Base-by-base conservation (phyloP, 768 basidiomycete genomes). In the Boletus subparvulus region DNA sequence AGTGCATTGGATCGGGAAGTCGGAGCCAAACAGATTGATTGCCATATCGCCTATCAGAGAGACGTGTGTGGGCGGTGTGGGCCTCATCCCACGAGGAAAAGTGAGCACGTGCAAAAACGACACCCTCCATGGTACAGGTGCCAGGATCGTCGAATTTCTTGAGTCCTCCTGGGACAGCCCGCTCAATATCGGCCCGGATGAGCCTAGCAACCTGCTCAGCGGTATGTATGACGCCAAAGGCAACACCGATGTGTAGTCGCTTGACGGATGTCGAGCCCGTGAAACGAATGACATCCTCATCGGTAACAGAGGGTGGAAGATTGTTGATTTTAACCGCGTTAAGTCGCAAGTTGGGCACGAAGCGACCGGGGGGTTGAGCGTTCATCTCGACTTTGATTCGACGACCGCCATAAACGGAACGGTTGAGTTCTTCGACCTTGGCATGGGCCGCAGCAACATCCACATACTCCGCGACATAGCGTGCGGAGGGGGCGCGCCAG, bases 81-180 rank as follows among this genome's bases (percentile, higher is more conserved):
- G 82, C 82, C 8, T 71, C 74, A 19, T 82, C 80, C 76, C 79
- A 80, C 13, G 75, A 72, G 10, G 73, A 62, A 61, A 86, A 87
- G 26, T 74, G 74, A 7, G 76, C 79, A 47, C 75, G 78, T 0
- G 77, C 70, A 6, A 52, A 64, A 28, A 76, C 56, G 47, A 69
- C 61, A 13, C 76, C 74, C 9, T 74, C 73, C n/a, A 59, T 43
- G n/a, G 56, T 58, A 33, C 58, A 61, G 12, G 65, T 62, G 3
- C 24, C 54, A 0, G 62, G 59, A 2, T 60, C 56, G 7, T 76
- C 73, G n/a, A 78, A 72, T 28, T 56, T 56, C 55, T 21, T 43
- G 10, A 60, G 59, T 28, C 64, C 58, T 13, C 58, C 58, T 6
- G 63, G 60, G 47, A 65, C 55, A 32, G 61, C 54, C 24, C 33